Conservation (phyloP, 1,139 yeast genomes). For the Geotrichum australiense region DNA sequence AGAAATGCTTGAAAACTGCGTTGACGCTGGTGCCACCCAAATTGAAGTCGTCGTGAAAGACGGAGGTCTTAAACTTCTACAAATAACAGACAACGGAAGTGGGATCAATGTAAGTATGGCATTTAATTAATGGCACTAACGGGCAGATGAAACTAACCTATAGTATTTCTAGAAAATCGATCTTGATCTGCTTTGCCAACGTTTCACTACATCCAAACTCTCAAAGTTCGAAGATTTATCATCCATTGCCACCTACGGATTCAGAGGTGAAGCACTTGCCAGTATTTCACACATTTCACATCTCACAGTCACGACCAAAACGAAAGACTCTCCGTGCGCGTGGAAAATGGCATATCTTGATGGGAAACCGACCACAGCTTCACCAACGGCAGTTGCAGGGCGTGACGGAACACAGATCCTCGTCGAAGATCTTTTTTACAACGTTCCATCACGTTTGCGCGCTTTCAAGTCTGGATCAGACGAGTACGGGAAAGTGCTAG, state of each 20-base stretch:
- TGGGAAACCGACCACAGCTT: conserved; percentile 47
- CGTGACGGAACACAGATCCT: conserved; percentile 76
- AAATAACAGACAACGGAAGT: conserved; percentile 66
- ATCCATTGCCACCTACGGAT: conserved; percentile 56
- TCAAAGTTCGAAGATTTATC: conserved; percentile 45
- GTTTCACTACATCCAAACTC: conserved; percentile 70
- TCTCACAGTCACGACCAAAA: conserved; percentile 72
- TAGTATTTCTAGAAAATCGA: conserved; percentile 44
- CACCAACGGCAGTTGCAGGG: conserved; percentile 79
- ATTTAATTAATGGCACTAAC: not conserved
- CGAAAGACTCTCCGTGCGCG: conserved; percentile 55
- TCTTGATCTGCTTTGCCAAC: conserved; percentile 51
- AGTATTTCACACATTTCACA: conserved; percentile 57
- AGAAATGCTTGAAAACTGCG: conserved; percentile 71
- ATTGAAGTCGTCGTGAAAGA: conserved; percentile 60
- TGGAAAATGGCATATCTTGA: conserved; percentile 53
- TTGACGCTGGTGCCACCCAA: conserved; percentile 65
- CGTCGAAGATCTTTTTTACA: conserved; percentile 87
- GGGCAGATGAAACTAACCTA: too few relatives aligned
- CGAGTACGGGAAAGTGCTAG: conserved; percentile 70
- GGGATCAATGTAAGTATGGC: conserved; percentile 44
- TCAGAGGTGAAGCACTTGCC: conserved; percentile 76
- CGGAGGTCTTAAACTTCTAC: conserved; percentile 55
- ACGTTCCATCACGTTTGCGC: conserved; percentile 70
- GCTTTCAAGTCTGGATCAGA: conserved; percentile 63